Evolutionary conservation across 2,329 filamentous ascomycete species (phyloP), one percentile per base, ranked within the genome.

Genomic region (Phyllosticta capitalensis): DNA sequence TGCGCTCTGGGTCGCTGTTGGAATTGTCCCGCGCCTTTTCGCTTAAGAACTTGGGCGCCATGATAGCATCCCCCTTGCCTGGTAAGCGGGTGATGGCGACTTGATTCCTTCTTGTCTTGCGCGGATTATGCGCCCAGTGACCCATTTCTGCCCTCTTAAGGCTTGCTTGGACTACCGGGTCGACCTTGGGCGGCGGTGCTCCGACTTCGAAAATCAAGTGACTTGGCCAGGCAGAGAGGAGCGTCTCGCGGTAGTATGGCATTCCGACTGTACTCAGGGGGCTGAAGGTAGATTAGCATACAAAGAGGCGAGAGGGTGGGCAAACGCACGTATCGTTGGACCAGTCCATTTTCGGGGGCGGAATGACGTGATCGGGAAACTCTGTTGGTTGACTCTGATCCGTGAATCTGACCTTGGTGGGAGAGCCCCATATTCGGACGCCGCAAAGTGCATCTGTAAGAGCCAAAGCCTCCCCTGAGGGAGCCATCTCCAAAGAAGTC

Each of bases 41-140:
- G 70, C 94, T 97, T 58, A 99, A 75, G 69, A 99, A 97, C 66
- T 92, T 96, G 2, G 94, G 94, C 0, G 90, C 86, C 82, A 85
- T 65, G 83, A 85, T 65, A 67, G 86, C 81, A 51, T 84, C 81
- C 55, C 83, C 85, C 58, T 86, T 69, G 30, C 73, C 81, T 38
- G 79, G 69, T 50, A 81, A 79, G 26, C 90, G 84, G 9, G 87
- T 91, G 65, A 90, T 85, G 67, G 94, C 89, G 1, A 88, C 82
- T 69, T 97, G 91, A 67, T 99, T 94, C 59, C 94, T 84, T 22
- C 83, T 83, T 7, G 83, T 77, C 52, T 86, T 88, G 21, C 85
- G 82, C 1, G 88, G 84, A 67, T 95, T 94, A 21, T 85, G 85
- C 0, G 89, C 90, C 67, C 88, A 92, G 61, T 86, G 83, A 0